Base-by-base conservation (phyloP, 2,329 filamentous ascomycete species). In the Trichoderma asperellum region DNA sequence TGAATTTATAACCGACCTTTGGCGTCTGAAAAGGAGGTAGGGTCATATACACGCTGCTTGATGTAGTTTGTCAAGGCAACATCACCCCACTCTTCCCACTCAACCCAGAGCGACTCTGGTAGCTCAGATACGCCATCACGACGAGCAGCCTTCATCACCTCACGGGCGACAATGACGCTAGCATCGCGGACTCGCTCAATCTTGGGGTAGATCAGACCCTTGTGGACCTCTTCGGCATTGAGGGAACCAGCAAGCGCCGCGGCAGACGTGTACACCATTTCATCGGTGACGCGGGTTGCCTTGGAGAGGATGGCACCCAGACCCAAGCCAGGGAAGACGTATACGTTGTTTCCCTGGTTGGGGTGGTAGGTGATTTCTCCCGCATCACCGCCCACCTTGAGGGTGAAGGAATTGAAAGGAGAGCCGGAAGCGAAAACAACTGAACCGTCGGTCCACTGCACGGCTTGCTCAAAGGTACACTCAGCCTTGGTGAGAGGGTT, bases 401-500 rank as follows among this genome's bases (percentile, higher is more conserved):
- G 86, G 66, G 86, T 88, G 77, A 92, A 86, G 2, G 90, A 86
- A 29, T 89, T 87, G 87, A 98, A 98, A 16, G 96, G 96, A 60
- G 94, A 97, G 72, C 96, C 96, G 6, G 94, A 97, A 62, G 96
- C 96, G 77, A 99, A 99, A 79, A 99, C 89, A 75, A 90, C 94
- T 68, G 90, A 92, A 71, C 95, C 95, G 70, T 98, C 92, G 12
- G 95, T 98, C 89, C 95, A 90, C 76, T 89, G 88, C 76, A 98
- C 87, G 18, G 96, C 96, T 78, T 96, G 92, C 85, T 97, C 94
- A 76, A 96, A 98, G 18, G 93, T 97, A 84, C 96, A 98, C 83
- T 99, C 96, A 10, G 95, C 96, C 85, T 98, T 97, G 82, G 91
- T 94, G 63, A 94, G 90, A 61, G 96, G 96, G 84, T 99, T 98